Evolutionary conservation across 1,139 yeast species (phyloP), one percentile per base, ranked within the genome.

Genomic region (Candida freyschussii): DNA sequence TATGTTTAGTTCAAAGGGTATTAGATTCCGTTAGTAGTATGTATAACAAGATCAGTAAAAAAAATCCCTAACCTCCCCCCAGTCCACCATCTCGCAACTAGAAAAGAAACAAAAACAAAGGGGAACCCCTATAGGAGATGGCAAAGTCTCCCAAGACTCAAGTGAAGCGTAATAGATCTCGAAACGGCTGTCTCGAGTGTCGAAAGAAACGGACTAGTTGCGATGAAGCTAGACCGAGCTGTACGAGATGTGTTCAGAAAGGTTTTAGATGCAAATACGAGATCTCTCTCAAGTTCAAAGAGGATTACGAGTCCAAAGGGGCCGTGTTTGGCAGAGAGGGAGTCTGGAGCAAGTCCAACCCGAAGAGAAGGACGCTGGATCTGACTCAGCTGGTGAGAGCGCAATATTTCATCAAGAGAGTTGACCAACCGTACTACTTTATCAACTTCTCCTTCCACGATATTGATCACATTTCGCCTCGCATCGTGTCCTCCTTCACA

Each of bases 281-380:
- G 13, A 13, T 38, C 1, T 17, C 15, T 4, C 18, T 35, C 7
- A 35, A 32, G 18, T 38, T 34, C 25, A 38, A 31, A 14, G 41
- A 38, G 11, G 41, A 37, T 22, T 17, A 28, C 4, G 34, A 32
- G 13, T 16, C 31, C 6, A 26, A 27, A 17, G 32, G 37, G 7
- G 33, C 30, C 1, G 41, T 21, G 2, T 38, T 38, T 30, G 41
- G 41, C 2, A 30, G 41, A 14, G 41, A 38, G 27, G 41, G 41
- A 7, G 22, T 35, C 7, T 38, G 41, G 41, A 13, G 12, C 7
- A 37, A 32, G 16, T 13, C 13, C 7, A 26, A 26, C 7, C 5
- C 24, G 9, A 11, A n/a, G 7, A 10, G 12, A 13, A 10, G n/a
- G n/a, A n/a, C n/a, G n/a, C n/a, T n/a, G n/a, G 39, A 36, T 16